Evolutionary conservation across 2,329 filamentous ascomycete genomes (phyloP), one percentile per base, ranked within the genome.

Genomic region (Diaporthe amygdali): DNA sequence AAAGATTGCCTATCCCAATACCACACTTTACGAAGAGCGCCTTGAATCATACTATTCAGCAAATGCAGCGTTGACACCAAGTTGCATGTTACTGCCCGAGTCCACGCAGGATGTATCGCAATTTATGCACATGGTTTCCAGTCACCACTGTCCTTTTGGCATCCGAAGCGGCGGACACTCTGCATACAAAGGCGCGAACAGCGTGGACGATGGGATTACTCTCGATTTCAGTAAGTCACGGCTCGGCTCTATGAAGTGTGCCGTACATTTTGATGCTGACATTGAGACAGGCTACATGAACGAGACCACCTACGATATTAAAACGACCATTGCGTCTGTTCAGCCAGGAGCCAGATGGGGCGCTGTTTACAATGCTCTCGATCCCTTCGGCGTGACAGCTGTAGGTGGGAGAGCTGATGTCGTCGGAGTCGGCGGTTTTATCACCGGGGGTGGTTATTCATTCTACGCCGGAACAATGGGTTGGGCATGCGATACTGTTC

Each of bases 401-500:
- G 72, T 74, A 32, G 76, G 75, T 20, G 76, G 75, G 1, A 67
- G 76, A 14, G 75, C 76, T 59, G 74, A 75, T 7, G 74, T 75
- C 8, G 76, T 77, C 14, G 76, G 76, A 1, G 73, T 74, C 3
- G 75, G 75, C n/a, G 76, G 76, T 2, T 77, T 77, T 20, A 59
- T 71, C 0, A 68, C 75, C 14, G 76, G 76, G 6, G 75, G 76
- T 0, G 75, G 75, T 5, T 79, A 80, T 56, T 80, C 77, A 0
- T 81, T 80, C 68, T 76, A 79, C 51, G 72, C 76, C 27, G 76
- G 74, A 67, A 49, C 66, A 0, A 73, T 80, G 39, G 85, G 85
- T 0, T 82, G 83, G 69, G 81, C 80, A 8, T 84, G 82, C 66
- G 85, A 86, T 67, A 83, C 79, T 52, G 78, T 86, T 2, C 74